Evolutionary conservation across 2,329 filamentous ascomycete species (phyloP).

Genomic region (Sclerotinia spermophila): DNA sequence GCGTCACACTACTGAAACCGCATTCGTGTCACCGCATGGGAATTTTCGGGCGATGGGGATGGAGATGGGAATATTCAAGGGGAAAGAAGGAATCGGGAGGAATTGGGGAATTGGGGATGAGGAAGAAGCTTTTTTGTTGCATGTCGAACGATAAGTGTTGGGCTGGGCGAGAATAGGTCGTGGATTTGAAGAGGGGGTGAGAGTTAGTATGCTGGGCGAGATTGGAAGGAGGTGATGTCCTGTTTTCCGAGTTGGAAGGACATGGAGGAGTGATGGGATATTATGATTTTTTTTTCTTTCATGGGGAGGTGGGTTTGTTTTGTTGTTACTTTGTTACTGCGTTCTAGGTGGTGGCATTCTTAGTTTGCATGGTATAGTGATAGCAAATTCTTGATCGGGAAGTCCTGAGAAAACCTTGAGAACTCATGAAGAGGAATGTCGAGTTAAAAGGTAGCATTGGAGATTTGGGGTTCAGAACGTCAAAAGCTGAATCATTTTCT

Average conservation of each 20-base stretch:
- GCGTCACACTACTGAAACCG: neutral
- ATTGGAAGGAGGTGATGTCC: neutral
- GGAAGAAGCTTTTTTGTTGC: conserved; percentile 5
- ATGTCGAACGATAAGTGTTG: conserved; percentile 15
- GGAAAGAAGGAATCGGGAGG: neutral
- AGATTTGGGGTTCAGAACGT: neutral
- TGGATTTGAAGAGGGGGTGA: neutral
- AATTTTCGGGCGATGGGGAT: neutral
- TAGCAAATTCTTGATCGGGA: neutral
- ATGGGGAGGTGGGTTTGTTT: neutral
- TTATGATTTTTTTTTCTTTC: too few relatives aligned
- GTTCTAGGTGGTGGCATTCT: neutral
- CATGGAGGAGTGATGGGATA: neutral
- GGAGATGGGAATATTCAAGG: neutral
- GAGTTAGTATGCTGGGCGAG: neutral
- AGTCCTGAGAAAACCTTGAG: neutral
- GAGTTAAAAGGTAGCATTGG: neutral
- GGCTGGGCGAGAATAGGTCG: conserved; percentile 17
- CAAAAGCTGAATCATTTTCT: neutral
- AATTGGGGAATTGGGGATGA: neutral
- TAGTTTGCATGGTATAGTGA: neutral
- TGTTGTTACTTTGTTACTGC: neutral
- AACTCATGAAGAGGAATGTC: neutral
- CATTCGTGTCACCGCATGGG: neutral
- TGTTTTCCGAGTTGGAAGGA: neutral